Base-by-base conservation (phyloP, 164 flowering plant genomes). In the Litsea cubeba region DNA sequence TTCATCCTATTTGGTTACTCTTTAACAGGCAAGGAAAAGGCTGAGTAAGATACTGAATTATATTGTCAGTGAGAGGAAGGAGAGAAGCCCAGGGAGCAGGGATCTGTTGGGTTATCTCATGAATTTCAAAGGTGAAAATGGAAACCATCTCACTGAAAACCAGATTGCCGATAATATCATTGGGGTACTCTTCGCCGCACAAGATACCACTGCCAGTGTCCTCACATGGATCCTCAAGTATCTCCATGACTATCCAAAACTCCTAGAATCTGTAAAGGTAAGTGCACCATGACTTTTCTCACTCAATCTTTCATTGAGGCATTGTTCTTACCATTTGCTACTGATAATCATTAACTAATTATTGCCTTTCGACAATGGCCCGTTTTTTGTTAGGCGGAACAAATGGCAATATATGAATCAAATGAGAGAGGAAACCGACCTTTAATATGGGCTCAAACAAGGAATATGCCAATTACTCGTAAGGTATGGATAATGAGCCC, bases 171-270 rank as follows among this genome's bases (percentile, higher is more conserved):
- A 95, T 76, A 95, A 95, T 83, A 82, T 93, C 18, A 90, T 95
- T 24, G 98, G 98, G 66, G 95, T 88, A 3, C 81, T 95, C 49
- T 95, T 95, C 51, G 98, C 98, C 2, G 98, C 98, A 40, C 94
- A 88, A 65, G 98, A 95, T 74, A 95, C 98, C 0, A 92, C 98
- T 8, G 98, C 98, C 2, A 93, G 97, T 83, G 94, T 82, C 58
- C 77, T 95, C 76, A 93, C 98, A 35, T 95, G 98, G 98, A 81
- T 88, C 72, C 76, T 95, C 78, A 95, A 95, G 87, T 95, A 85
- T 86, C 89, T 95, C 57, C 89, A 86, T 71, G 97, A 95, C 49
- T 68, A 90, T 71, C 92, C 86, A 1, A 89, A 87, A 62, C 88
- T 93, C 83, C 88, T 89, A 23, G 89, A 90, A 76, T 84, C 85